phyloP scores from a whole-genome alignment of 306 rosid species.

The Lupinus albus region DNA sequence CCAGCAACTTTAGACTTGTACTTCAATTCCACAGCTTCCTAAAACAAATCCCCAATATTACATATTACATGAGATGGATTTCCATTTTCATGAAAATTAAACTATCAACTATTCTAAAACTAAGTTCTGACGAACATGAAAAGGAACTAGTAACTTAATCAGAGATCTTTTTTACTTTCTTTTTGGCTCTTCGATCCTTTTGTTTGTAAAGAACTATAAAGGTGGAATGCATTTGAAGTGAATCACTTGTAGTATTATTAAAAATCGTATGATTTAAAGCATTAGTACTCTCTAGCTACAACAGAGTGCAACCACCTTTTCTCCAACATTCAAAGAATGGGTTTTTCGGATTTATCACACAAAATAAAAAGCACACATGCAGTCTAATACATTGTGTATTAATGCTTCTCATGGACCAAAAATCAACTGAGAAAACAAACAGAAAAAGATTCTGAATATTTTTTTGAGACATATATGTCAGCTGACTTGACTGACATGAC shows the following conservation, averaged over 20 bases:
- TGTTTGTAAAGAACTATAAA: too few relatives aligned
- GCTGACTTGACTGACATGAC: too few relatives aligned
- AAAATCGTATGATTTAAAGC: not conserved
- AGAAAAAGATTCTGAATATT: too few relatives aligned
- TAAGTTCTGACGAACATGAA: not conserved
- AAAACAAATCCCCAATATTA: conserved; percentile 12
- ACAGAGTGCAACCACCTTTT: not conserved
- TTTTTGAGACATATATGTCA: not conserved
- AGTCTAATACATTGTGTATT: not conserved
- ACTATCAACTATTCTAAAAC: not conserved
- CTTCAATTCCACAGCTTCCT: conserved; percentile 91
- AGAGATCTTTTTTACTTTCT: not conserved
- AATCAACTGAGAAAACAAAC: too few relatives aligned
- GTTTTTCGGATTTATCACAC: not conserved
- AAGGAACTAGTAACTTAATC: not conserved
- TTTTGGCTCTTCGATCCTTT: too few relatives aligned
- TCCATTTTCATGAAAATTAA: not conserved
- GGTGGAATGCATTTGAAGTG: not conserved
- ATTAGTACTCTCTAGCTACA: not conserved
- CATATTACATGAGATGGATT: not conserved
- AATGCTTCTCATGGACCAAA: not conserved
- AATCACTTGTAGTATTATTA: not conserved
- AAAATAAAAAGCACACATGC: conserved; percentile 6
- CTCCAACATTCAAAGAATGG: not conserved
- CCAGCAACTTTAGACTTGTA: conserved; percentile 87